Conservation (phyloP, 768 basidiomycete species). For the Royoungia palumana region DNA sequence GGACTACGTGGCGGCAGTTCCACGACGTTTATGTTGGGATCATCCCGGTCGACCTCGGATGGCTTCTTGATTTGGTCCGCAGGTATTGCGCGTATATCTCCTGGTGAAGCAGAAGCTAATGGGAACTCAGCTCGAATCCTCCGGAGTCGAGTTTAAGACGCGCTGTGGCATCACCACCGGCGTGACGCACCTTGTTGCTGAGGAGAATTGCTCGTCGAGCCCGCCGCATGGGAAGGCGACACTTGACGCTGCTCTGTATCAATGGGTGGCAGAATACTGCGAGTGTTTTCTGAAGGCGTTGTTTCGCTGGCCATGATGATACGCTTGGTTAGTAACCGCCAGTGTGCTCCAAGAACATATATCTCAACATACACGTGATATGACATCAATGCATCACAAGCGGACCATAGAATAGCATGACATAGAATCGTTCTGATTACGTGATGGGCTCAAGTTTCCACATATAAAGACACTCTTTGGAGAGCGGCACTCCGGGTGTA, state of each 20-base stretch:
- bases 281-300: neutral
- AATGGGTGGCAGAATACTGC: neutral
- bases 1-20: slow-evolving; percentile 28
- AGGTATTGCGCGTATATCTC: slow-evolving; percentile 34
- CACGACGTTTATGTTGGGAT: slow-evolving; percentile 24
- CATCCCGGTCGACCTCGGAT: slow-evolving; percentile 25
- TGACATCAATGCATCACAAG: slow-evolving; percentile 26
- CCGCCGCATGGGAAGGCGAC: slow-evolving; percentile 25
- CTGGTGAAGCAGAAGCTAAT: slow-evolving; percentile 35
- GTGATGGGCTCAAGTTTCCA: no score
- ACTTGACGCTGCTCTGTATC: slow-evolving; percentile 5
- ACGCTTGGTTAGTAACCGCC: neutral
- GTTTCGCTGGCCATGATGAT: slow-evolving; percentile 8
- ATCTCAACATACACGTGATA: slow-evolving; percentile 19
- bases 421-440: no score
- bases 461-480: neutral
- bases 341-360: neutral
- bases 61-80: slow-evolving; percentile 26
- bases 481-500: no score
- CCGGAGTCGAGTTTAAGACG: neutral
- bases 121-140: neutral
- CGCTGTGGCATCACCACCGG: no score
- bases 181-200: slow-evolving; percentile 39
- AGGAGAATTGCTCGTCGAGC: slow-evolving; percentile 25
- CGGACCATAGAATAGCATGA: neutral